These are phyloP conservation scores for Candida anutae DNA, from an alignment of 1,139 yeast genomes.

Conservation along the genomic window DNA sequence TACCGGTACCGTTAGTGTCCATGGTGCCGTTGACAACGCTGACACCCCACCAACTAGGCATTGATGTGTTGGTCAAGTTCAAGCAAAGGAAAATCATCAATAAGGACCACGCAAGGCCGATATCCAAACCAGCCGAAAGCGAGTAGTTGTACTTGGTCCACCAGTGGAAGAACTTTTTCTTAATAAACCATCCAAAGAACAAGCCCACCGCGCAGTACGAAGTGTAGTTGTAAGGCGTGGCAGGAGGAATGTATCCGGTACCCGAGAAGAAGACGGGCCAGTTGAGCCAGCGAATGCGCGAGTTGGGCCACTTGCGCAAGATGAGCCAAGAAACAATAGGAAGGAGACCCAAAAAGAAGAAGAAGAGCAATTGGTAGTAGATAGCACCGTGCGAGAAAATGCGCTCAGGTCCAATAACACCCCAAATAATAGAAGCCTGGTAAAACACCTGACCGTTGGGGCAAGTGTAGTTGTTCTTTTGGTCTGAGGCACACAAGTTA, in stretches of 20 bases:
- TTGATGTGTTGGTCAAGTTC: conserved; percentile 20
- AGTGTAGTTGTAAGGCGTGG: conserved; percentile 37
- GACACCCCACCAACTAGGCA: conserved; percentile 57
- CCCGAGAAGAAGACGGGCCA: conserved; percentile 45
- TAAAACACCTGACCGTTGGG: conserved; percentile 38
- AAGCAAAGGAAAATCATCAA: conserved; percentile 40
- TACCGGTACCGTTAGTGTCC: conserved; percentile 9
- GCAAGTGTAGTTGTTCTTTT: conserved; percentile 31
- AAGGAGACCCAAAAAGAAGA: conserved; percentile 31
- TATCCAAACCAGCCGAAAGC: conserved; percentile 50
- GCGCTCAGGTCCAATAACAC: conserved; percentile 36
- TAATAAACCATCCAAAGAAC: conserved; percentile 26
- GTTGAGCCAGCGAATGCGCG: conserved; percentile 36
- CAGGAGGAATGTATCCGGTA: conserved; percentile 42
- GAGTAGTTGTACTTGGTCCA: conserved; percentile 60
- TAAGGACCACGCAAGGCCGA: conserved; percentile 47
- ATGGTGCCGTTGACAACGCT: conserved; percentile 21
- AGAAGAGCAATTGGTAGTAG: conserved; percentile 32
- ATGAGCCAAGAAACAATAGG: conserved; percentile 40
- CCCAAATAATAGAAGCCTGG: conserved; percentile 43
- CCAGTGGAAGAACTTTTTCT: conserved; percentile 44
- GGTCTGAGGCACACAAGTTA: conserved; percentile 40
- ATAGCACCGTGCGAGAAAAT: conserved; percentile 32
- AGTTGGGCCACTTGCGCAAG: conserved; percentile 41
- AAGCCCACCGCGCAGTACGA: conserved; percentile 32